Base-by-base conservation (phyloP, 371 early-diverging fungal genomes). In the Capillidium rhysosporum region DNA sequence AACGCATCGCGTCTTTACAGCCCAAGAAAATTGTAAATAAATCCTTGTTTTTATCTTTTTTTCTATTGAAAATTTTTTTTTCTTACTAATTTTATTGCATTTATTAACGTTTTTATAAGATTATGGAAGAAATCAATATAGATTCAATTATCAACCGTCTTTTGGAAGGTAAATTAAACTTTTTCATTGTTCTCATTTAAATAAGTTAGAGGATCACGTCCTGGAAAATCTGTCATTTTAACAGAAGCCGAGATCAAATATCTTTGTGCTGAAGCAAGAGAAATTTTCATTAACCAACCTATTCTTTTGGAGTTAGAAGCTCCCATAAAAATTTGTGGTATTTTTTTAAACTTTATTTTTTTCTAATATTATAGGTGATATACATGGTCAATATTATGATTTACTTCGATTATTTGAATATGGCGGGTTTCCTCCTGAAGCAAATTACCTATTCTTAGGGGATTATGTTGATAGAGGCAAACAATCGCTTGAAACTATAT, bases 391-490 rank as follows among this genome's bases (percentile, higher is more conserved):
- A 75, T 84, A 79, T 61, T 71, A 80, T 1, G 97, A 94, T 64
- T 70, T 95, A 51, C 68, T 91, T 60, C 75, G 88, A 49, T 65
- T 94, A 39, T 98, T 91, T 67, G 93, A 86, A 64, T 80, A 76
- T 81, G 84, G 82, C 65, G 98, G 86, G 14, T 92, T 80, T 69
- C 98, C 84, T 56, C 97, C 84, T 1, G 71, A 68, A 46, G 74
- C 82, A 62, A 94, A 88, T 72, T 96, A 89, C 61, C 68, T 98
- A 49, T 94, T 98, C 60, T 65, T 98, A 48, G 96, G 97, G n/a
- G 99, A 98, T 65, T 98, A 98, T 71, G 98, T 98, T 1, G 95
- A 98, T 68, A 78, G 98, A 52, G 98, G 98, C 34, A 92, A 92
- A 66, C 91, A 93, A 68, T 82, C 83, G 57, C 64, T 98, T 38